These are phyloP conservation scores for Ploettnerulaceae sp. DNA, from an alignment of 2,329 filamentous ascomycete species.

Conservation along the genomic window DNA sequence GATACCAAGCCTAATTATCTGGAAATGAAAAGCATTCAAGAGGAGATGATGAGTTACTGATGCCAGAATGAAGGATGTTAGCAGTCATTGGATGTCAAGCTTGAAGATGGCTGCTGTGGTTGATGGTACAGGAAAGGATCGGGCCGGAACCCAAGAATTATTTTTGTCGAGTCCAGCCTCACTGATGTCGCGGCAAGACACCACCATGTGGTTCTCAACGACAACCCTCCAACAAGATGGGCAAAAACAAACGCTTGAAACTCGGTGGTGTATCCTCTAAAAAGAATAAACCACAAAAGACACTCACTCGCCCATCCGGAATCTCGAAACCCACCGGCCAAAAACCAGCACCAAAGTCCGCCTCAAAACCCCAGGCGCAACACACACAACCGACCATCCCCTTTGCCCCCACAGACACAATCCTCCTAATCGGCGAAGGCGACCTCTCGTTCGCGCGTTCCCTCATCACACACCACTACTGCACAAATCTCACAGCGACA, in stretches of 20 bases:
- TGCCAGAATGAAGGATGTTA: too few relatives aligned
- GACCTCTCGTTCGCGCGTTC: constrained; percentile 74
- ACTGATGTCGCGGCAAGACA: too few relatives aligned
- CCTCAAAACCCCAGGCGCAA: constrained; percentile 4
- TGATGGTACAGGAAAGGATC: too few relatives aligned
- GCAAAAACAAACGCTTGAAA: constrained; percentile 27
- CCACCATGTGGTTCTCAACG: too few relatives aligned
- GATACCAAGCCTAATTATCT: too few relatives aligned
- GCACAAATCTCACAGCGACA: constrained; percentile 63
- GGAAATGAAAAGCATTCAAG: too few relatives aligned
- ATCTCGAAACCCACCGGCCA: constrained; percentile 14
- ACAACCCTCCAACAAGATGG: constrained; percentile 34
- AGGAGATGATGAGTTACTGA: too few relatives aligned
- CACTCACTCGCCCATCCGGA: constrained; percentile 16
- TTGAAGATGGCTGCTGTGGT: too few relatives aligned
- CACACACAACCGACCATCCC: constrained; percentile 53
- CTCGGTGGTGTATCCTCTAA: constrained; percentile 11
- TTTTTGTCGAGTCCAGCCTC: too few relatives aligned
- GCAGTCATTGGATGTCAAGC: too few relatives aligned
- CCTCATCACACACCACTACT: constrained; percentile 61
- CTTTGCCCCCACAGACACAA: constrained; percentile 60
- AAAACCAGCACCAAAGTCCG: constrained; percentile 1
- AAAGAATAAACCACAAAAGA: constrained; percentile 12
- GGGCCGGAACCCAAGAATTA: too few relatives aligned
- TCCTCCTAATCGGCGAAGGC: constrained; percentile 74